A percentile compares a stretch with the other conserved stretches of the same genome.
Evolutionary conservation across 768 basidiomycete genomes (phyloP).

Genomic region (Leccinum disarticulatum): DNA sequence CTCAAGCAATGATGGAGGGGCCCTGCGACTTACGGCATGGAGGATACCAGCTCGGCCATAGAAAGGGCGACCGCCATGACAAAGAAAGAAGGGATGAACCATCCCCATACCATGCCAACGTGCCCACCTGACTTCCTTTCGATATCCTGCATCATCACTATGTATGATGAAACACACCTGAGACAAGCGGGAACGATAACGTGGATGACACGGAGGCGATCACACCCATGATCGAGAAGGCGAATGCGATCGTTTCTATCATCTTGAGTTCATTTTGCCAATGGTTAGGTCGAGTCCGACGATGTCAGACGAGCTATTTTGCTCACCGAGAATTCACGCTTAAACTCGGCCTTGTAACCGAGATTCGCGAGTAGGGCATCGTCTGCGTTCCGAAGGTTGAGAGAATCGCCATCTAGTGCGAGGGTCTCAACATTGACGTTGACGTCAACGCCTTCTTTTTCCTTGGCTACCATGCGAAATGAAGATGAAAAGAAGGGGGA

Average conservation of each 20-base stretch:
- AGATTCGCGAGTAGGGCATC: constrained; percentile 59
- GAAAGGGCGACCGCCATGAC: constrained; percentile 66
- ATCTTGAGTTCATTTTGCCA: constrained; percentile 27
- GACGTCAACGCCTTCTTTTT: constrained; percentile 16
- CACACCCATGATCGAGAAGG: constrained; percentile 73
- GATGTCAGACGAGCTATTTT: neutral
- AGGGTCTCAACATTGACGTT: constrained; percentile 12
- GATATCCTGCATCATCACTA: neutral
- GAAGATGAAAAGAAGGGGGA: neutral
- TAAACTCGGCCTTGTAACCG: constrained; percentile 73
- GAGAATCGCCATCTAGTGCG: constrained; percentile 13
- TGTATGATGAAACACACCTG: constrained; percentile 41
- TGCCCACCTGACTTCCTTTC: constrained; percentile 53
- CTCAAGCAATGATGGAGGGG: neutral
- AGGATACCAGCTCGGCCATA: constrained; percentile 71
- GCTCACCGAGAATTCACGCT: constrained; percentile 68
- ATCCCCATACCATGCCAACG: constrained; percentile 76
- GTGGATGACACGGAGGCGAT: constrained; percentile 69
- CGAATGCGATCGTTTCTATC: constrained; percentile 63
- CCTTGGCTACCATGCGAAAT: constrained; percentile 18
- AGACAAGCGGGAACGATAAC: constrained; percentile 58
- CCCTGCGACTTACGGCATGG: constrained; percentile 63
- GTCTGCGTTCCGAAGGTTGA: constrained; percentile 44
- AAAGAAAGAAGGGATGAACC: constrained; percentile 70
- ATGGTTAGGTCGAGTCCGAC: neutral